Evolutionary conservation across 352 stramenopile species (phyloP).

Genomic region (Phytophthora fragariaefolia): DNA sequence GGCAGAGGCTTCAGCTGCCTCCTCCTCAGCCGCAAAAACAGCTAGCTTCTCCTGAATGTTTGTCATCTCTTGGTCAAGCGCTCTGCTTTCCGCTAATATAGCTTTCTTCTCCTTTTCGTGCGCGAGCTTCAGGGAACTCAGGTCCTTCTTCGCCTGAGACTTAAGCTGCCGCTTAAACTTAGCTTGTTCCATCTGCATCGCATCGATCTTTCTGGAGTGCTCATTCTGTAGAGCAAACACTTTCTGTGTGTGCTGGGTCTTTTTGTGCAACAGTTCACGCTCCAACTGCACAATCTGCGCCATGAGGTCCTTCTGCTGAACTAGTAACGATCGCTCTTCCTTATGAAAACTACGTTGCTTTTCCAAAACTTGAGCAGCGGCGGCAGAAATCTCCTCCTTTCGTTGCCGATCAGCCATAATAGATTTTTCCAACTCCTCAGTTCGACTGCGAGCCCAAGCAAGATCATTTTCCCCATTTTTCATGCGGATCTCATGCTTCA

Average conservation of each 20-base stretch:
- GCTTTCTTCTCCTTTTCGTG: constrained; percentile 61
- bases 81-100: constrained; percentile 35
- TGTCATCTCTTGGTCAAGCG: constrained; percentile 42
- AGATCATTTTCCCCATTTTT: constrained; percentile 61
- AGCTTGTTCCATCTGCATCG: constrained; percentile 49
- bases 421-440: constrained; percentile 51
- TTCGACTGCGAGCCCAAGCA: constrained; percentile 55
- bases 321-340: constrained; percentile 61
- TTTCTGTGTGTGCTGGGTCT: constrained; percentile 63
- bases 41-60: constrained; percentile 32
- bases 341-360: constrained; percentile 61
- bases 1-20: constrained; percentile 18
- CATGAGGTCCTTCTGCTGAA: constrained; percentile 64
- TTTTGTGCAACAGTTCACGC: constrained; percentile 61
- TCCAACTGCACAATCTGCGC: constrained; percentile 65
- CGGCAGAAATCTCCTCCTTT: constrained; percentile 42
- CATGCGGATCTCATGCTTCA: constrained; percentile 66
- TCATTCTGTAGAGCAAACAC: constrained; percentile 58
- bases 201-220: constrained; percentile 40
- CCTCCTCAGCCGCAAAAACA: constrained; percentile 34
- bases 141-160: constrained; percentile 61
- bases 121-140: constrained; percentile 45
- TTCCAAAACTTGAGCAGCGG: constrained; percentile 44
- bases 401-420: constrained; percentile 38
- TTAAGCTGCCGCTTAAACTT: constrained; percentile 62